These are phyloP conservation scores for Pythium grandisporangium DNA, from an alignment of 352 stramenopile genomes.

Conservation along the genomic window DNA sequence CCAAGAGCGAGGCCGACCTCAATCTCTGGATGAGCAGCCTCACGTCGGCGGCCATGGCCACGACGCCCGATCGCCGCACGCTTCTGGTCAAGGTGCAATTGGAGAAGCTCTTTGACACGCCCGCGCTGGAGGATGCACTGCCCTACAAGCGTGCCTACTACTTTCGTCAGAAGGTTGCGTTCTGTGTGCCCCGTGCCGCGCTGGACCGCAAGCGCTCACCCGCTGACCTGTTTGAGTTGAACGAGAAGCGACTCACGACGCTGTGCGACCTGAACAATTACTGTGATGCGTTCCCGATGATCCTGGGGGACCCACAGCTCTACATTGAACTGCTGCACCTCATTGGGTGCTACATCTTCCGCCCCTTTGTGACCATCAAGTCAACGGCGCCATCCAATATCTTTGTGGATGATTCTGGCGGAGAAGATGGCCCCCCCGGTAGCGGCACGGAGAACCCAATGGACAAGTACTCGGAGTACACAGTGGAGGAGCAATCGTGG, in stretches of 20 bases:
- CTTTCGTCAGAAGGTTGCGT: conserved; percentile 80
- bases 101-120: conserved; percentile 71
- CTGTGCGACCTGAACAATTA: conserved; percentile 82
- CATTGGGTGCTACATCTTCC: conserved; percentile 78
- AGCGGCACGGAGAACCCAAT: conserved; percentile 56
- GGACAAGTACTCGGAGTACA: conserved; percentile 82
- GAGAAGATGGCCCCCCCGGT: conserved; percentile 23
- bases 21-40: conserved; percentile 83
- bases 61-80: conserved; percentile 58
- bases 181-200: conserved; percentile 49
- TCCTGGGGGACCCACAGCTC: conserved; percentile 69
- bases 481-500: conserved; percentile 75
- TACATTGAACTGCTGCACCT: conserved; percentile 76
- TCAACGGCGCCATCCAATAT: conserved; percentile 59
- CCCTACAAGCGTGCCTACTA: conserved; percentile 81
- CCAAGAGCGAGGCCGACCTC: conserved; percentile 74
- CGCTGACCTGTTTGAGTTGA: conserved; percentile 76
- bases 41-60: conserved; percentile 72
- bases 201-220: conserved; percentile 30
- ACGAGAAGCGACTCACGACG: conserved; percentile 74
- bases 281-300: conserved; percentile 75
- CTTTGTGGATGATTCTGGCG: conserved; percentile 74
- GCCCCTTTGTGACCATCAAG: conserved; percentile 45
- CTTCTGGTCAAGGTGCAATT: conserved; percentile 42
- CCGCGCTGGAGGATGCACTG: conserved; percentile 65